Base-by-base conservation (phyloP, 306 rosid species). In the Cotoneaster glaucophyllus region DNA sequence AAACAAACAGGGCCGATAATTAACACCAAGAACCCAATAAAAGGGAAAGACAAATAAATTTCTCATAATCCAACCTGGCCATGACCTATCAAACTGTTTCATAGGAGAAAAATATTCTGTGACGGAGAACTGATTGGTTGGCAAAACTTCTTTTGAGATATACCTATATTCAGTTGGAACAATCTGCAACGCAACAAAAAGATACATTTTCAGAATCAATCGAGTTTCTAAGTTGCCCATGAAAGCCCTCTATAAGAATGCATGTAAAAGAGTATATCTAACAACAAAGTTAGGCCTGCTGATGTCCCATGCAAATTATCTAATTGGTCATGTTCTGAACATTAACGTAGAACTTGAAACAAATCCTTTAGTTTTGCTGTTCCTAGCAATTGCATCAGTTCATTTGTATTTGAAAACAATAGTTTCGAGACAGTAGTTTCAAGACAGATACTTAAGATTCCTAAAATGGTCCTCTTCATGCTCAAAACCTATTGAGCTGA, bases 41-140 rank as follows among this genome's bases (percentile, higher is more conserved):
- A 64, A 59, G 29, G 43, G 45, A 76, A 25, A 71, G 29, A 39
- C 11, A 26, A 67, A 44, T 41, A 32, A 69, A 69, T 39, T 18
- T 44, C 54, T 69, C 18, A 39, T 22, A 80, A 78, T 80, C 82
- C 77, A 73, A 96, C 99, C 99, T 88, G 99, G 99, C 99, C 99
- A 96, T 67, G 82, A 73, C 79, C 93, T 87, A 81, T 92, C 99
- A 53, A 50, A 82, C 62, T 96, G 87, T 22, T 79, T 83, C 88
- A 90, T 80, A n/a, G 93, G 93, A 10, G 99, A 96, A 80, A 82
- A 96, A 80, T 96, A 96, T 85, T 96, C 99, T 8, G 99, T 86
- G 76, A 96, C 99, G 12, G 99, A 96, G 84, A 92, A 96, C 78
- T 96, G 99, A 82, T 96, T 96, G 45, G 99, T 96, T 32, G 99